Evolutionary conservation across 768 basidiomycete genomes (phyloP).

Genomic region (Gloeopeniophorella convolvens): DNA sequence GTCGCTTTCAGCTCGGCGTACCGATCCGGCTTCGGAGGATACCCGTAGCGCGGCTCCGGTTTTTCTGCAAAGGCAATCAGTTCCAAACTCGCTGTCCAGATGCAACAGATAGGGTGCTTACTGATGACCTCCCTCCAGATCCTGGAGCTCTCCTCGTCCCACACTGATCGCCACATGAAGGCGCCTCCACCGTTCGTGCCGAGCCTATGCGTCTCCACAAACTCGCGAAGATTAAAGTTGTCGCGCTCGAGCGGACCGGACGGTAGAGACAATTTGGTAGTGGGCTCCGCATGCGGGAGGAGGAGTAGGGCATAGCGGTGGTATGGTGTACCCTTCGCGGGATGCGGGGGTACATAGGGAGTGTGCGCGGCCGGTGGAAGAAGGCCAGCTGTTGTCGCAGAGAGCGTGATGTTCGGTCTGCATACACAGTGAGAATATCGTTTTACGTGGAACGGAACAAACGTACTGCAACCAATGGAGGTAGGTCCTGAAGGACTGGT

Average conservation of each 20-base stretch:
- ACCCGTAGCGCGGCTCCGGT: conserved; percentile 53
- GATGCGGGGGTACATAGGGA: conserved; percentile 85
- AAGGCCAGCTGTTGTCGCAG: conserved; percentile 40
- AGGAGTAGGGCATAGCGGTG: conserved; percentile 84
- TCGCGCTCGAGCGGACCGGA: conserved; percentile 33
- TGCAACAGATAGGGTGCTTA: conserved; percentile 39
- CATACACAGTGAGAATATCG: conserved; percentile 8
- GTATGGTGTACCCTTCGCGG: conserved; percentile 80
- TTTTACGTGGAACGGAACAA: conserved; percentile 10
- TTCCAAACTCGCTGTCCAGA: not conserved
- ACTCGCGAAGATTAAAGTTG: conserved; percentile 62
- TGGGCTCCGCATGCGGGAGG: conserved; percentile 54
- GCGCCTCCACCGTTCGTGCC: conserved; percentile 59
- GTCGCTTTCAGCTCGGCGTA: conserved; percentile 44
- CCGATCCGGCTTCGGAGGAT: conserved; percentile 45
- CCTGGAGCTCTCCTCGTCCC: conserved; percentile 57
- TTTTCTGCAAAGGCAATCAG: conserved; percentile 27
- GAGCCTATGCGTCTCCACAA: conserved; percentile 49
- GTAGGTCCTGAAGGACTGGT: conserved; percentile 58
- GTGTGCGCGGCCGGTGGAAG: conserved; percentile 51
- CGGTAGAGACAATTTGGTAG: conserved; percentile 26
- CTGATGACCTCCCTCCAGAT: conserved; percentile 65
- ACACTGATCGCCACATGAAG: conserved; percentile 80
- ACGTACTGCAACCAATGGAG: conserved; percentile 81
- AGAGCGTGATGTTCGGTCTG: conserved; percentile 80